Base-by-base conservation (phyloP, 2,329 filamentous ascomycete genomes). In the Helotiales sp. region DNA sequence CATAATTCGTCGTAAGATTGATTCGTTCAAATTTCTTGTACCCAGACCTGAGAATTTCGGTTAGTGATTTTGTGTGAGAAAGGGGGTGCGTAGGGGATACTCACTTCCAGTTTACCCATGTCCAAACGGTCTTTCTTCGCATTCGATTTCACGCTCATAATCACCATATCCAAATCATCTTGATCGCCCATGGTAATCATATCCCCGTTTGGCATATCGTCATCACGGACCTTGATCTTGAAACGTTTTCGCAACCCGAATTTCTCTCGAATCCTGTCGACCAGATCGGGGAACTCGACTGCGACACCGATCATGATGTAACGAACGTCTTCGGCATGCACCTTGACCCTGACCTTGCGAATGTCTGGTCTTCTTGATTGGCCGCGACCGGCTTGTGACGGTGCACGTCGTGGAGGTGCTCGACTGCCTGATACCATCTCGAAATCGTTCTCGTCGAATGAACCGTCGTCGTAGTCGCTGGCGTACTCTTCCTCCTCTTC, bases 151-250 rank as follows among this genome's bases (percentile, higher is more conserved):
- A 90, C 89, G 55, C 83, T 86, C 78, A 87, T 86, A 63, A 98
- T 85, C 30, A 93, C 89, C 88, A 97, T 92, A 60, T 98, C 94
- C 70, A 97, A 81, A 81, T 99, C 96, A 76, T 99, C 96, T 79
- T 97, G 93, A 78, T 99, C 96, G 32, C 91, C 93, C 87, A 99
- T 91, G 34, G 95, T 97, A 76, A 99, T 96, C 91, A 97, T 95
- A 76, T 98, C 95, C 2, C 91, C 91, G 64, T 90, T 85, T 0
- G 87, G 86, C 68, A 83, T 79, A 72, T 93, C 91, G 73, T 98
- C 96, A 70, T 96, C 93, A 75, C 86, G 88, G 73, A 94, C 88
- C 83, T 96, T 96, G 80, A 97, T 90, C 84, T 94, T 96, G 82
- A 97, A 95, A 65, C 88, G 87, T 69, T 90, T 82, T 64, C 86